A percentile compares a stretch with the other conserved stretches of the same genome.
Evolutionary conservation across 108 stramenopile genomes (phyloP).

Genomic region (Chaetoceros tenuissimus): DNA sequence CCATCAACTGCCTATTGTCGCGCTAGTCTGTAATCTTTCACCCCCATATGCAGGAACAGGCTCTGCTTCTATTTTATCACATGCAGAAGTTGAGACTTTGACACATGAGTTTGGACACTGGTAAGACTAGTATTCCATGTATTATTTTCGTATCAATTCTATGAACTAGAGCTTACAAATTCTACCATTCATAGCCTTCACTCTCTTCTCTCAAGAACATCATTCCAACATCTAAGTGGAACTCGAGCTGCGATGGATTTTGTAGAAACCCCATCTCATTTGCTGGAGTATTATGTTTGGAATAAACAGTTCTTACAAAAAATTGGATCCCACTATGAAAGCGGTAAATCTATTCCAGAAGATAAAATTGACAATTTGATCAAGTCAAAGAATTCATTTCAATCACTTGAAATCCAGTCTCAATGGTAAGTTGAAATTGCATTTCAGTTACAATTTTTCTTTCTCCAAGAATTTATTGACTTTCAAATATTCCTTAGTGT

Average conservation of each 20-base stretch:
- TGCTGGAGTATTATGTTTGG: constrained; percentile 74
- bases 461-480: not conserved
- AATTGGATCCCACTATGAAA: constrained; percentile 42
- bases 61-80: constrained; percentile 46
- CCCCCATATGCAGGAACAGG: constrained; percentile 7
- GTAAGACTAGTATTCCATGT: too few relatives aligned
- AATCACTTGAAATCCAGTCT: constrained; percentile 63
- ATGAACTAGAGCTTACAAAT: too few relatives aligned
- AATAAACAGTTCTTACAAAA: constrained; percentile 48
- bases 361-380: constrained; percentile 33
- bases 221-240: constrained; percentile 93
- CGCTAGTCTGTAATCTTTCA: constrained; percentile 86
- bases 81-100: constrained; percentile 92
- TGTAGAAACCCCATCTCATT: constrained; percentile 83
- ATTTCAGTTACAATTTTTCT: not conserved
- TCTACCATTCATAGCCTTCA: constrained; percentile 97
- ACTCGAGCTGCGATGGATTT: constrained; percentile 89
- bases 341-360: constrained; percentile 52
- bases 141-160: too few relatives aligned
- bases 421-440: constrained; percentile 23
- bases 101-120: constrained; percentile 97
- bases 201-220: constrained; percentile 86
- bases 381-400: constrained; percentile 54
- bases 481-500: constrained; percentile 21
- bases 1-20: constrained; percentile 85